Evolutionary conservation across 2,329 filamentous ascomycete genomes (phyloP).

Genomic region (Nigrograna mackinnonii): DNA sequence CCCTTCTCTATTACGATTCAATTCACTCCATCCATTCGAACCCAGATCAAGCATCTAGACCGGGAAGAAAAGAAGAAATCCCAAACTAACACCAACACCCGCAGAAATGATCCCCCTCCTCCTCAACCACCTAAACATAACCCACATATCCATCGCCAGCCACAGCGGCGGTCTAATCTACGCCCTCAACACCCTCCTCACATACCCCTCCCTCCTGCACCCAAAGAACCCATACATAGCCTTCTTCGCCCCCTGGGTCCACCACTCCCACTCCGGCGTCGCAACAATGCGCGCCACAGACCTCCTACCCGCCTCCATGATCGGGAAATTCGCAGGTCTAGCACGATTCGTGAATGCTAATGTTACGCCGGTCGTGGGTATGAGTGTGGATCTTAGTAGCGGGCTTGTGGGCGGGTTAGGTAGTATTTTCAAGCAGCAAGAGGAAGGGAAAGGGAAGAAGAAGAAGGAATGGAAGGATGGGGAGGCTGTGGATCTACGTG

Average conservation of each 20-base stretch:
- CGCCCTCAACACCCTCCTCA: constrained; percentile 29
- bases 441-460: background rate
- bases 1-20: background rate
- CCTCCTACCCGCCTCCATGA: constrained; percentile 25
- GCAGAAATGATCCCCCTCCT: constrained; percentile 33
- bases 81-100: constrained; percentile 2
- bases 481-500: constrained; percentile 14
- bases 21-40: constrained; percentile 4
- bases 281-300: constrained; percentile 21
- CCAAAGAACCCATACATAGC: constrained; percentile 27
- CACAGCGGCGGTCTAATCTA: constrained; percentile 37
- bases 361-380: constrained; percentile 21
- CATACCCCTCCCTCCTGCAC: constrained; percentile 28
- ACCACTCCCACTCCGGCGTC: constrained; percentile 28
- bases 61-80: too few relatives aligned
- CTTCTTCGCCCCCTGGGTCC: constrained; percentile 38
- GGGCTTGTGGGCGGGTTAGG: constrained; percentile 17
- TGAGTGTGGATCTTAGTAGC: constrained; percentile 25
- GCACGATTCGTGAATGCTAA: constrained; percentile 25
- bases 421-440: constrained; percentile 9
- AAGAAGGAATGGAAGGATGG: background rate
- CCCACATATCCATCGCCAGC: constrained; percentile 33
- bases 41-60: too few relatives aligned
- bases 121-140: constrained; percentile 28
- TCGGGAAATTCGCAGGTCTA: constrained; percentile 25